Evolutionary conservation across 75 land plant genomes (phyloP).

Genomic region (Selaginella moellendorffii): DNA sequence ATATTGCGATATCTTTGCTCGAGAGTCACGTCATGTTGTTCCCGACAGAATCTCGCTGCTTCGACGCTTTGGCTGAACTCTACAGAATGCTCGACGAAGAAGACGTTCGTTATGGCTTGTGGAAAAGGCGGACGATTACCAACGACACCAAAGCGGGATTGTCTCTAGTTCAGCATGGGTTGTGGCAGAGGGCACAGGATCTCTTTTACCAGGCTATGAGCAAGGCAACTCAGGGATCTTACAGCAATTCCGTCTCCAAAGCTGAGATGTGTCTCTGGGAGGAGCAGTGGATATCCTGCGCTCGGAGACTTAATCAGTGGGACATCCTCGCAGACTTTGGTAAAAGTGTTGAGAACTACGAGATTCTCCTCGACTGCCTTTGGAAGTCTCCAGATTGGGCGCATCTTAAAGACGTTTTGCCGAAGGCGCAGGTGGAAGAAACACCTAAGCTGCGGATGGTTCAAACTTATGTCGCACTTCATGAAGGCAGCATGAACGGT

Average conservation of each 20-base stretch:
- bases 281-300: conserved; percentile 95
- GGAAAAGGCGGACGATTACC: conserved; percentile 84
- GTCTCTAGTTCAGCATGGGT: conserved; percentile 95
- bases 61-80: conserved; percentile 95
- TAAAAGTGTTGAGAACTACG: conserved; percentile 83
- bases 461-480: conserved; percentile 79
- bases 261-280: conserved; percentile 99
- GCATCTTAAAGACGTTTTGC: conserved; percentile 73
- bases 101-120: conserved; percentile 91
- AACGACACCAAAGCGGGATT: conserved; percentile 93
- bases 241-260: conserved; percentile 75
- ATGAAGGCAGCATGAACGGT: conserved; percentile 52
- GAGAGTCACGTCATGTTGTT: conserved; percentile 98
- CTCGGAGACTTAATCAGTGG: conserved; percentile 90
- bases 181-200: conserved; percentile 94
- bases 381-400: conserved; percentile 92
- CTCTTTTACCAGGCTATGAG: conserved; percentile 93
- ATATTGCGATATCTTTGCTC: conserved; percentile 71
- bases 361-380: conserved; percentile 65
- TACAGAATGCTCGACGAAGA: conserved; percentile 94
- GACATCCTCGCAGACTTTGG: conserved; percentile 86
- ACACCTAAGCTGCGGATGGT: conserved; percentile 71
- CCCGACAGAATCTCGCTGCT: conserved; percentile 74
- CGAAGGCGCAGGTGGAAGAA: conserved; percentile 96
- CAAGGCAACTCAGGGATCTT: conserved; percentile 66